Conservation (phyloP, 495 filamentous ascomycete genomes). For the Talaromyces proteolyticus region DNA sequence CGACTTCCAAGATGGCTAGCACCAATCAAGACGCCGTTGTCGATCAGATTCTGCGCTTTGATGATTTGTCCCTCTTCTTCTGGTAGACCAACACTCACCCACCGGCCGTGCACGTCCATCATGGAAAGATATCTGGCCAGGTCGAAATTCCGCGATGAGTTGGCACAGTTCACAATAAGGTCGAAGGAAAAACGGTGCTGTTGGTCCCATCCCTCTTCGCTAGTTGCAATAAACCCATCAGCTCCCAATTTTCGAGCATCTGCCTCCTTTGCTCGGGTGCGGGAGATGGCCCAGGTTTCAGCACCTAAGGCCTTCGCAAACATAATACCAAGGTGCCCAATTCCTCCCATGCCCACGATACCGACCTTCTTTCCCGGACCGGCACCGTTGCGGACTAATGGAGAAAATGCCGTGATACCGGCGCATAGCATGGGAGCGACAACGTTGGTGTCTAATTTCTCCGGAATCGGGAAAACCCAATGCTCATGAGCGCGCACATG, state of each 20-base stretch:
- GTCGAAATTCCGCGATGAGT: constrained; percentile 63
- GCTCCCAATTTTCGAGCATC: constrained; percentile 66
- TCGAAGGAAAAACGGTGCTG: constrained; percentile 51
- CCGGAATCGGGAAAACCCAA: constrained; percentile 73
- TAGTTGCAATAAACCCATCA: constrained; percentile 66
- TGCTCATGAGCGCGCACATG: constrained; percentile 73
- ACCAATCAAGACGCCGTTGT: constrained; percentile 74
- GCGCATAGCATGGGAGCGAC: constrained; percentile 90
- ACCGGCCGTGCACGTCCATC: constrained; percentile 77
- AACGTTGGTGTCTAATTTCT: constrained; percentile 54
- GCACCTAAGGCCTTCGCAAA: constrained; percentile 69
- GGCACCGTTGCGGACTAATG: constrained; percentile 66
- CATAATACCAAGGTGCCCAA: constrained; percentile 67
- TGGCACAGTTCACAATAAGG: constrained; percentile 67
- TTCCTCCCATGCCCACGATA: constrained; percentile 72
- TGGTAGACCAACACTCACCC: constrained; percentile 79
- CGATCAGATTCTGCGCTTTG: constrained; percentile 68
- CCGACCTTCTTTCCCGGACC: constrained; percentile 78
- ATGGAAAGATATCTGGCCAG: constrained; percentile 67
- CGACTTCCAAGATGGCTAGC: constrained; percentile 78
- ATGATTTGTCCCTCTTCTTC: constrained; percentile 71
- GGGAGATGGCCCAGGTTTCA: constrained; percentile 65
- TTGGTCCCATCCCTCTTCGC: constrained; percentile 58
- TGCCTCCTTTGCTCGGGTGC: constrained; percentile 59
- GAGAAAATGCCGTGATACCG: constrained; percentile 75